Evolutionary conservation across 2,329 filamentous ascomycete genomes (phyloP), one percentile per base, ranked within the genome.

Genomic region (Claviceps citrina): DNA sequence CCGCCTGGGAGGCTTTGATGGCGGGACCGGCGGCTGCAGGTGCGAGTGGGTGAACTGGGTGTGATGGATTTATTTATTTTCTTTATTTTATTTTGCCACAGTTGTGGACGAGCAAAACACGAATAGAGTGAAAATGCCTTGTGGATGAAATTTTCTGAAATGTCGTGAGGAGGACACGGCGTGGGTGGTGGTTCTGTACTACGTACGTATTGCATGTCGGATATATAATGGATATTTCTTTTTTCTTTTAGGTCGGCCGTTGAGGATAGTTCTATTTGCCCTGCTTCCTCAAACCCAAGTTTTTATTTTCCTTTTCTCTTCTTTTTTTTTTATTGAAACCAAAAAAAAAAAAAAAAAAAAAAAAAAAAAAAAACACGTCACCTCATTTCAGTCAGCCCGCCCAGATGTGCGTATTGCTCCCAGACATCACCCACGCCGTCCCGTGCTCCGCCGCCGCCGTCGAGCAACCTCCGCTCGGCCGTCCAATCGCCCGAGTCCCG

Each of bases 1-100:
- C 9, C 65, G 60, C 20, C 60, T 71, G 42, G 76, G 76, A 2
- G 76, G 76, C 1, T 69, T 72, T 46, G 76, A 81, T 53, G 76
- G 76, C 18, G 76, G 76, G 28, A 68, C 64, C 1, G 74, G 75
- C 13, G 76, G 76, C 1, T 80, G 76, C 51, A 65, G 60, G 54
- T 80, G 76, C 53, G 61, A 68, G 48, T 80, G 74, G 71, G 62
- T 65, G 41, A 80, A 80, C 44, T 76, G 58, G 57, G 46, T 48
- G 16, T 43, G 24, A 34, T 15, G 22, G 22, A 18, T 10, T 24
- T 30, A 15, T 3, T 19, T 31, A 19, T 33, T 38, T 22, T 25
- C 28, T 12, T 31, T 7, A 6, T 25, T 35, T 24, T 26, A 6
- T 2, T 35, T 26, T 16, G n/a, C n/a, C n/a, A n/a, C n/a, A n/a